Evolutionary conservation across 1,284 basidiomycete genomes (phyloP), one percentile per base, ranked within the genome.

Genomic region (Rugosomyces carneus): DNA sequence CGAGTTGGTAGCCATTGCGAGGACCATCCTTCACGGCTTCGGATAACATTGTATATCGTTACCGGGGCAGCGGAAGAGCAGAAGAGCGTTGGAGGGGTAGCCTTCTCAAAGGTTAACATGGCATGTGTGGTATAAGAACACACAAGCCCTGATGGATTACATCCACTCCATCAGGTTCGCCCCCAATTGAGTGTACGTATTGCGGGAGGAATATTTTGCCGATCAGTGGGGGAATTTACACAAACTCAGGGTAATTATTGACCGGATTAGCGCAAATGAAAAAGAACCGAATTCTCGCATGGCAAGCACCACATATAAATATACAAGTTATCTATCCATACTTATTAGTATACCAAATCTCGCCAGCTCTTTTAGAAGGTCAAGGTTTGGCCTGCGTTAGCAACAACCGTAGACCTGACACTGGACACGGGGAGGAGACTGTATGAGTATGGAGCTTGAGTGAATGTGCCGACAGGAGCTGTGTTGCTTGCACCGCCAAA

Each of bases 1-100:
- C 63, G 37, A 80, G 64, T 0, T 78, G 72, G 52, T 78, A 78
- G 45, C 53, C 53, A 44, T 48, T 36, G 36, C 65, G 55, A 26
- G 69, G 63, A 48, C 53, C 49, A 42, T 63, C 61, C 34, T 57
- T 62, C 18, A 67, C 53, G 10, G 66, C 55, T 55, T 66, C 60
- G 36, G 60, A 58, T n/a, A 61, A 58, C 65, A 71, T 64, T 37
- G 29, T 48, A 5, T 34, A 5, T 10, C 24, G 24, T 26, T 26
- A 10, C 24, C 24, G 24, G 24, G 24, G 5, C 5, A 5, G 24
- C n/a, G 24, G 10, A 26, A 26, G 10, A 26, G 24, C 24, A 26
- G 24, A 26, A 26, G 24, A 26, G 7, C 3, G 20, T 29, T 42
- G 36, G 24, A 20, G 23, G 10, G 26, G 18, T 34, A 13, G 23